These are phyloP conservation scores for Coemansia sp. DNA, from an alignment of 192 early-diverging fungal genomes.

Conservation along the genomic window DNA sequence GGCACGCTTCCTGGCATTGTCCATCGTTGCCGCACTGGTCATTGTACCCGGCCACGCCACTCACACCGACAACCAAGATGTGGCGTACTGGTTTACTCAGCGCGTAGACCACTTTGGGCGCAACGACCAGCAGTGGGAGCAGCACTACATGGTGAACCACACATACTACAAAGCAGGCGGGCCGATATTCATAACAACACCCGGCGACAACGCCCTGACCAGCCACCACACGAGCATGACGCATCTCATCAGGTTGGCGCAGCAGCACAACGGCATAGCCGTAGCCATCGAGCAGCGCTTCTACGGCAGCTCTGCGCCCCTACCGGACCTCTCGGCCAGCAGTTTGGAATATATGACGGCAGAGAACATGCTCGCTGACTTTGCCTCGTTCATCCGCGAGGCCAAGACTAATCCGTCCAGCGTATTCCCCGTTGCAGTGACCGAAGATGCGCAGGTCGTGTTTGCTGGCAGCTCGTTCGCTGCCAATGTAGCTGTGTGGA, in stretches of 20 bases:
- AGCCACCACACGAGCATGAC: constrained; percentile 5
- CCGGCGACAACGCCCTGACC: constrained; percentile 11
- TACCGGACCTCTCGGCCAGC: constrained; percentile 16
- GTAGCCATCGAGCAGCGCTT: constrained; percentile 59
- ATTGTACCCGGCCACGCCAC: neutral
- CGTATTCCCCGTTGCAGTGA: neutral
- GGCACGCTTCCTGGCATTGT: neutral
- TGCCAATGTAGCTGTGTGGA: constrained; percentile 71
- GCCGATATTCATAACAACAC: constrained; percentile 15
- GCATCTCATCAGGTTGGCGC: constrained; percentile 38
- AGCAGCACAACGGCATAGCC: constrained; percentile 50
- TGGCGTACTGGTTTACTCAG: constrained; percentile 22
- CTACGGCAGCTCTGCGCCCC: constrained; percentile 54
- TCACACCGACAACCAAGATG: neutral
- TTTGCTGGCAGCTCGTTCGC: constrained; percentile 68
- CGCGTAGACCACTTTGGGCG: constrained; percentile 19
- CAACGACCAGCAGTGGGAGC: constrained; percentile 11
- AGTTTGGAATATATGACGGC: constrained; percentile 18
- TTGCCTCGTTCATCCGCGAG: constrained; percentile 13
- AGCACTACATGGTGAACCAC: constrained; percentile 21
- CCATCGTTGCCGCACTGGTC: neutral
- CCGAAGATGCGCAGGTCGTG: constrained; percentile 53
- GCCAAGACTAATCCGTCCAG: neutral
- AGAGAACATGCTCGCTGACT: constrained; percentile 19
- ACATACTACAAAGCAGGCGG: constrained; percentile 21